phyloP scores from a whole-genome alignment of 2,329 filamentous ascomycete species.

The Tolypocladium tropicale region DNA sequence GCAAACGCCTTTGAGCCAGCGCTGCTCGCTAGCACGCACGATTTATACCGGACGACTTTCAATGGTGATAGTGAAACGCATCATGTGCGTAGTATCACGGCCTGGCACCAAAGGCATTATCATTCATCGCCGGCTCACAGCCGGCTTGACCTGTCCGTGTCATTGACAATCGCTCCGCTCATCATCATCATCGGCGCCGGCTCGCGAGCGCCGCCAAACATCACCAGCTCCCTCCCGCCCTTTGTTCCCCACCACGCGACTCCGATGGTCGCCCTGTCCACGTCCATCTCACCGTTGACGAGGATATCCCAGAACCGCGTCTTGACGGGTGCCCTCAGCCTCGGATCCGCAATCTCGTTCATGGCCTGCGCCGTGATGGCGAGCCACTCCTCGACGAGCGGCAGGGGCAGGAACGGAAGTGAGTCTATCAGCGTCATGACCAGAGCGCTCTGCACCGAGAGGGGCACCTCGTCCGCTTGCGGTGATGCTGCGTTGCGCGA shows the following conservation, averaged over 20 bases:
- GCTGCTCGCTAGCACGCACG: neutral
- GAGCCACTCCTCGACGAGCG: slow-evolving; percentile 71
- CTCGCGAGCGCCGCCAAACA: slow-evolving; percentile 16
- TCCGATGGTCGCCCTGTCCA: slow-evolving; percentile 67
- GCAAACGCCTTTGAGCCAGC: neutral
- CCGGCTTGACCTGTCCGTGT: slow-evolving; percentile 19
- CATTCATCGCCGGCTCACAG: slow-evolving; percentile 16
- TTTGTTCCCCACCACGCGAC: slow-evolving; percentile 75
- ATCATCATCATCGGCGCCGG: slow-evolving; percentile 36
- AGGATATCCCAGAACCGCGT: slow-evolving; percentile 71
- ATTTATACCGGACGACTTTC: neutral
- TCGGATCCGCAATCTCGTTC: slow-evolving; percentile 49
- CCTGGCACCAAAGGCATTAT: neutral
- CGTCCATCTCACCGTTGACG: slow-evolving; percentile 76
- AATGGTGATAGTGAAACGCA: neutral
- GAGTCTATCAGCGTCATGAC: slow-evolving; percentile 71
- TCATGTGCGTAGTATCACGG: neutral
- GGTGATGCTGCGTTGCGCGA: slow-evolving; percentile 16
- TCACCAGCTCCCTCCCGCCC: slow-evolving; percentile 42
- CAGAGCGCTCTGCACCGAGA: slow-evolving; percentile 74
- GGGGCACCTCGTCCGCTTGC: slow-evolving; percentile 17
- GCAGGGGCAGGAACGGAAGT: slow-evolving; percentile 60
- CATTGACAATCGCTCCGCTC: slow-evolving; percentile 40
- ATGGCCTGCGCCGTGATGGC: slow-evolving; percentile 59
- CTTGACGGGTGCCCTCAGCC: slow-evolving; percentile 54